Base-by-base conservation (phyloP, 2,329 filamentous ascomycete genomes). In the Pyrenophora teres region DNA sequence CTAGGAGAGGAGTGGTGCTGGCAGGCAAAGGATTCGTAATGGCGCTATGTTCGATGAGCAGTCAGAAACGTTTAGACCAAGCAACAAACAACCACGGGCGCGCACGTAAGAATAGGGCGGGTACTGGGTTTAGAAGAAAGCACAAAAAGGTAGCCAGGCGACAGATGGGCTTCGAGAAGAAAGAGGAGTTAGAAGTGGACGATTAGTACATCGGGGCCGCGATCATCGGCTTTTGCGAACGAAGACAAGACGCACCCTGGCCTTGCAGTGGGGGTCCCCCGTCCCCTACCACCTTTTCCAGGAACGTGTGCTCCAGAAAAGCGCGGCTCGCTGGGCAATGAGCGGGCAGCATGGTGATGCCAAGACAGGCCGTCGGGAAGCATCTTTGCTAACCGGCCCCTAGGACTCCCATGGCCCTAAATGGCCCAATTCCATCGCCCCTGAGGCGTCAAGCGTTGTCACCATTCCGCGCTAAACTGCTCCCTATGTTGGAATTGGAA, bases 291-390 rank as follows among this genome's bases (percentile, higher is more conserved):
- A 50, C 12, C 42, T 40, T 46, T 46, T 51, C 43, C 56, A 61
- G 56, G 58, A 59, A 59, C 57, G 57, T 55, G 52, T 44, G 46
- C 51, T 51, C 44, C 50, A 52, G 35, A 43, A 42, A 33, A 47
- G 54, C 54, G 51, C 51, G 54, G 43, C 57, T 53, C 54, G 42
- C 46, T 53, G 40, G 54, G 38, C 46, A 39, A 23, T 36, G 44
- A 33, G 50, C 35, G 40, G 50, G 36, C 39, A 21, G 19, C 41
- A 25, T 48, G 16, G 30, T n/a, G 21, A 46, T 48, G 49, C 43
- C 43, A 46, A 55, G 48, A 41, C 40, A 40, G 33, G 48, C 53
- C 45, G 54, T 54, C 25, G 46, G 49, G 33, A 37, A 45, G 46
- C 40, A 49, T 47, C 41, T 35, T 19, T 50, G 18, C 46, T 23